These are phyloP conservation scores for Prunus yedoensis DNA, from an alignment of 331 rosid species.

Conservation along the genomic window DNA sequence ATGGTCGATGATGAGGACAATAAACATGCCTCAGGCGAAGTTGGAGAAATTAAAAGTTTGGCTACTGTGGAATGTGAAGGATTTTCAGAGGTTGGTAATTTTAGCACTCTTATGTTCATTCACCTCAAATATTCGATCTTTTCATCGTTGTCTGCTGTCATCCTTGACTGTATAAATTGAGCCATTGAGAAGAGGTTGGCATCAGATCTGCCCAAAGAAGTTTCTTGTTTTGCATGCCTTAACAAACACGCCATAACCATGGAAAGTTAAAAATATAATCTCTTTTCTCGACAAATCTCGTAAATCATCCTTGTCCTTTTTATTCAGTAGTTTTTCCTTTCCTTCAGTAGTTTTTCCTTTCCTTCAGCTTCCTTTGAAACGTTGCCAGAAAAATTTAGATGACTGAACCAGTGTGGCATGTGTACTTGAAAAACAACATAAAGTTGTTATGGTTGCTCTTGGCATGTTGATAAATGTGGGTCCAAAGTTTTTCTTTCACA, in stretches of 20 bases:
- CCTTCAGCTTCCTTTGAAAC: neutral
- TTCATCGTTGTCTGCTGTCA: neutral
- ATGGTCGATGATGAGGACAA: slow-evolving; percentile 61
- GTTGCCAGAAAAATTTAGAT: neutral
- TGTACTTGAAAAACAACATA: neutral
- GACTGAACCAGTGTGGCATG: neutral
- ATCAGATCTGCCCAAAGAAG: neutral
- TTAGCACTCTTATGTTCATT: slow-evolving; percentile 23
- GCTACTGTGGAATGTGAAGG: slow-evolving; percentile 54
- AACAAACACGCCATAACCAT: no score
- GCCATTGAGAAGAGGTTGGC: neutral
- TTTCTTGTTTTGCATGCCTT: no score
- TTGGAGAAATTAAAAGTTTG: slow-evolving; percentile 48
- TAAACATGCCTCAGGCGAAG: slow-evolving; percentile 28
- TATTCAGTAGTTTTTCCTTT: neutral
- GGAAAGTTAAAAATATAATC: no score
- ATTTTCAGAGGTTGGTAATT: slow-evolving; percentile 71
- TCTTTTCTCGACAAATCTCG: neutral
- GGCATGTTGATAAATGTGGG: neutral
- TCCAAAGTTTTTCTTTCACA: neutral
- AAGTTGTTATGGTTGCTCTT: neutral
- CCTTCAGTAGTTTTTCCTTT: no score
- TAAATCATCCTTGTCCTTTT: neutral
- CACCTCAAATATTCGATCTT: neutral
- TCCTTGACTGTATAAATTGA: neutral